These are phyloP conservation scores for Euphrasia confusa DNA, from an alignment of 257 asterid species.

Conservation along the genomic window DNA sequence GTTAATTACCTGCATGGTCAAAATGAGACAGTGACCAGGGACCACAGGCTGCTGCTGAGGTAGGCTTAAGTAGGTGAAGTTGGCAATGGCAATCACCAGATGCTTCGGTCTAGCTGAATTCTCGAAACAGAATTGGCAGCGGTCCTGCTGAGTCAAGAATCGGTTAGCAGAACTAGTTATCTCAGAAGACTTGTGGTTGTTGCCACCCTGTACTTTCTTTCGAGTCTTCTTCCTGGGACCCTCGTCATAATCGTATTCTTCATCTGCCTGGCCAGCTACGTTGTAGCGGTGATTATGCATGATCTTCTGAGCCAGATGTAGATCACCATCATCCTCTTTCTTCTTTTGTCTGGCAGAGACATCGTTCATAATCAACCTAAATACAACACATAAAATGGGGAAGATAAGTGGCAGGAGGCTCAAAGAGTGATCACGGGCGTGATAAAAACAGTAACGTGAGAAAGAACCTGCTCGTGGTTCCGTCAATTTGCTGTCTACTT, in stretches of 20 bases:
- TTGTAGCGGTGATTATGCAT: conserved; percentile 54
- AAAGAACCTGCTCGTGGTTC: conserved; percentile 74
- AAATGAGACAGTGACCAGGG: conserved; percentile 83
- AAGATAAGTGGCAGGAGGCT: conserved; percentile 22
- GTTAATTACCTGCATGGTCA: conserved; percentile 72
- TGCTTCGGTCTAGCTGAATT: conserved; percentile 87
- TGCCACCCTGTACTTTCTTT: conserved; percentile 48
- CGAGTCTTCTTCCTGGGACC: conserved; percentile 63
- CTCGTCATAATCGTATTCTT: conserved; percentile 88
- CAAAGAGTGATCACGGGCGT: background rate
- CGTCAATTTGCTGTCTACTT: conserved; percentile 45
- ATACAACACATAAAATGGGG: conserved; percentile 12
- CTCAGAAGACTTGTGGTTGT: conserved; percentile 40
- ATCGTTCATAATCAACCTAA: conserved; percentile 65
- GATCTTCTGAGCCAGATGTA: conserved; percentile 79
- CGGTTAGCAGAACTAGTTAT: conserved; percentile 50
- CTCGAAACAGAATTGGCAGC: conserved; percentile 88
- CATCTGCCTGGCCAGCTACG: conserved; percentile 68
- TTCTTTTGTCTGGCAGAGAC: conserved; percentile 55
- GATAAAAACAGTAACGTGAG: conserved; percentile 10
- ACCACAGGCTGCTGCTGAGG: conserved; percentile 75
- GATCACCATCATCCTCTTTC: conserved; percentile 77
- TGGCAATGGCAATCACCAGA: conserved; percentile 76
- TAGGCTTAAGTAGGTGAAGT: conserved; percentile 70
- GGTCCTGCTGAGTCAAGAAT: conserved; percentile 72